Conservation (phyloP, 1,284 basidiomycete genomes). For the Pyrrhoderma lamaoense region DNA sequence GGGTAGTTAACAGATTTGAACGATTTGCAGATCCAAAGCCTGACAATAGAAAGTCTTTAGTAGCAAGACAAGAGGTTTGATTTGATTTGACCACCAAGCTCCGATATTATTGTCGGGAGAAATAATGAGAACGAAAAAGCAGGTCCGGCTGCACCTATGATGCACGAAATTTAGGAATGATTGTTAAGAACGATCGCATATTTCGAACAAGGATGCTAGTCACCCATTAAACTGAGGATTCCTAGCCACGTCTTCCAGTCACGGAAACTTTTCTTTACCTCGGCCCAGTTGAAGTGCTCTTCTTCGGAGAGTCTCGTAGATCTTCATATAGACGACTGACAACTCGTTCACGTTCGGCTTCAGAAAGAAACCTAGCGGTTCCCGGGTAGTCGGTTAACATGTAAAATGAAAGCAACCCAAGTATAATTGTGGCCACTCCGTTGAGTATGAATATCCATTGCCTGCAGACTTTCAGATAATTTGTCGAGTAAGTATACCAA, state of each 20-base stretch:
- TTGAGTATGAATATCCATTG: conserved; percentile 72
- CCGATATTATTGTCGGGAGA: conserved; percentile 63
- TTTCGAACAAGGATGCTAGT: too few species aligned
- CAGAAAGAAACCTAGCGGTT: conserved; percentile 66
- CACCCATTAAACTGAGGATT: conserved; percentile 50
- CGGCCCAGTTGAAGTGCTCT: conserved; percentile 52
- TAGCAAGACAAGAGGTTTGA: not conserved
- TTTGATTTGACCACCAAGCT: conserved; percentile 33
- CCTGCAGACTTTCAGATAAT: conserved; percentile 27
- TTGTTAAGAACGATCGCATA: too few species aligned
- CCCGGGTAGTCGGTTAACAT: conserved; percentile 78
- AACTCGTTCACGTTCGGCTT: conserved; percentile 60
- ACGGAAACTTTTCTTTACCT: conserved; percentile 49
- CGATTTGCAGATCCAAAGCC: conserved; percentile 57
- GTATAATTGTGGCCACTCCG: conserved; percentile 58
- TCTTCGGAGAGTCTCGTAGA: conserved; percentile 67
- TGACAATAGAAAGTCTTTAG: too few species aligned
- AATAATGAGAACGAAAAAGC: conserved; percentile 70
- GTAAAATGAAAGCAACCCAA: conserved; percentile 61
- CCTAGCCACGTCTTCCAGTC: conserved; percentile 74
- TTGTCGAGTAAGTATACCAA: too few species aligned
- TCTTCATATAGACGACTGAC: conserved; percentile 64
- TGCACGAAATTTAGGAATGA: too few species aligned
- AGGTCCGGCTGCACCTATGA: conserved; percentile 51
- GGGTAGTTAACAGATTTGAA: conserved; percentile 66